These are phyloP conservation scores for Gaertneriomyces semiglobifer DNA, from an alignment of 192 early-diverging fungal genomes.

Conservation along the genomic window DNA sequence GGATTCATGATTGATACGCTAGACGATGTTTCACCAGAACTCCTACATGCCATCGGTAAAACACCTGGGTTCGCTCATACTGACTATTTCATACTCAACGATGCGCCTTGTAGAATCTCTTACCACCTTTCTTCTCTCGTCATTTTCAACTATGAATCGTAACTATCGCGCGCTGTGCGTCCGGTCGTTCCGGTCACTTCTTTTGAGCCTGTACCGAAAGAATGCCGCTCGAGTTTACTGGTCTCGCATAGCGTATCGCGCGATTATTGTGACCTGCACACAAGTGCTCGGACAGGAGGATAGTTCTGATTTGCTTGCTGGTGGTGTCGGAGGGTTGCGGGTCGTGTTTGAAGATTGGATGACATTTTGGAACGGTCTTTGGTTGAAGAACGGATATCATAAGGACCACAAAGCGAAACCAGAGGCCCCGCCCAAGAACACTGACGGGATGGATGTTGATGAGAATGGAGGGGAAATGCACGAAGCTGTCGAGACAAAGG, in stretches of 20 bases:
- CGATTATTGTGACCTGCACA: conserved; percentile 51
- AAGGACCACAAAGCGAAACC: too few species aligned
- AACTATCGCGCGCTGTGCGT: conserved; percentile 47
- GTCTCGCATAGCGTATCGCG: conserved; percentile 45
- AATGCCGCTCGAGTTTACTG: not conserved
- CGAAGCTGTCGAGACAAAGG: not conserved
- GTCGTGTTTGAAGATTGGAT: conserved; percentile 51
- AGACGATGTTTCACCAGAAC: conserved; percentile 42
- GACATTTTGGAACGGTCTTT: conserved; percentile 51
- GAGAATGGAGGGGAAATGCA: not conserved
- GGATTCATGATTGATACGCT: conserved; percentile 48
- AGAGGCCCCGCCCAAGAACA: too few species aligned
- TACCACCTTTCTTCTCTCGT: conserved; percentile 40
- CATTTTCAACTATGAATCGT: conserved; percentile 46
- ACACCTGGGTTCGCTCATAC: not conserved
- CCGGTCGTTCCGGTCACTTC: conserved; percentile 49
- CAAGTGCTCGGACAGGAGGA: not conserved
- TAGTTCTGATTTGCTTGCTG: conserved; percentile 25
- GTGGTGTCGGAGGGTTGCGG: conserved; percentile 9
- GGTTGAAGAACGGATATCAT: too few species aligned
- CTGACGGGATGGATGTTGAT: not conserved
- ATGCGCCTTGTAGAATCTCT: conserved; percentile 25
- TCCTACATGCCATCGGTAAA: conserved; percentile 47
- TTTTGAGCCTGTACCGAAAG: conserved; percentile 51
- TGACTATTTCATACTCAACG: not conserved